Evolutionary conservation across 2,329 filamentous ascomycete species (phyloP), one percentile per base, ranked within the genome.

Genomic region (Beauveria bassiana): DNA sequence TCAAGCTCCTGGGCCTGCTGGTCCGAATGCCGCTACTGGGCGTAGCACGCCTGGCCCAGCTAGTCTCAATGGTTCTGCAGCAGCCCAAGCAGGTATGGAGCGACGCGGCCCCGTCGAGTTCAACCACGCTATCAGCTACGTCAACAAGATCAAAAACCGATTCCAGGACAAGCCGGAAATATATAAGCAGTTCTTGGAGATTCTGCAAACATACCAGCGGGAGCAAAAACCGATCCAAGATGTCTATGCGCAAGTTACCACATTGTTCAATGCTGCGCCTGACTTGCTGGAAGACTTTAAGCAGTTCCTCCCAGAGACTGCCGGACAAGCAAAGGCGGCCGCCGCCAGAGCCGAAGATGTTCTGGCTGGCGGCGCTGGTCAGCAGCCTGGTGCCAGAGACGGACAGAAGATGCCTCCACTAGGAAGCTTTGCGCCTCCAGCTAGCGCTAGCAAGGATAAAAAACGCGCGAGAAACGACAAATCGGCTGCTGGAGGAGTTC

Each of bases 111-210:
- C 95, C 1, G 95, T 99, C 20, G 95, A 99, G 71, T 99, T 99
- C 75, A 99, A 99, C 72, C 95, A 99, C 76, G 95, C 95, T 0
- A 99, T 99, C 65, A 98, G 93, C 73, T 99, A 99, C 70, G 95
- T 99, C 60, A 99, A 99, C 73, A 99, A 99, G 78, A 99, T 99
- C 70, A 99, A 99, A 91, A 99, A 98, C 72, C 93, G 95, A 50
- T 99, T 98, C 75, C 89, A 96, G 68, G 88, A 93, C 70, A 93
- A 96, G 66, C 95, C 95, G 7, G 95, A 99, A 73, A 98, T 99
- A 65, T 99, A 99, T 79, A 99, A 99, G 74, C 93, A 99, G 71
- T 99, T 99, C 71, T 82, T 99, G 34, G 95, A 99, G 73, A 99
- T 99, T 54, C 79, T 99, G 51, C 95, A 99, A 75, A 99, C 95